phyloP scores from a whole-genome alignment of 2,329 filamentous ascomycete genomes.

The Botrytis hyacinthi region DNA sequence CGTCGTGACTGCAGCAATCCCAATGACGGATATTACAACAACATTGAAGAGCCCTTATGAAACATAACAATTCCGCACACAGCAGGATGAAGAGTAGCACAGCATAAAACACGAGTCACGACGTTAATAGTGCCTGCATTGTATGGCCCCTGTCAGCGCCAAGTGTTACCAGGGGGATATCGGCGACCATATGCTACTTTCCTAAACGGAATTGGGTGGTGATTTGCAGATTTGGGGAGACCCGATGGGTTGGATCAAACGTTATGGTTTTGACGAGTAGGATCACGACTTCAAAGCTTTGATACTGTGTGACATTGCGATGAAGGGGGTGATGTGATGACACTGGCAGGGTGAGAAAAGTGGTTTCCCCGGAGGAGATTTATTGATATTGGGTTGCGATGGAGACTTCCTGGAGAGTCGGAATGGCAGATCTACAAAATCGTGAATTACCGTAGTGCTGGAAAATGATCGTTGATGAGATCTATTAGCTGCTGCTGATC shows the following conservation, averaged over 20 bases:
- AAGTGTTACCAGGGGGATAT: slow-evolving; percentile 13
- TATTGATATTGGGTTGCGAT: slow-evolving; percentile 12
- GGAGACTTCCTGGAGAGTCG: neutral
- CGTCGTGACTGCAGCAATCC: slow-evolving; percentile 1
- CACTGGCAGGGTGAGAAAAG: neutral
- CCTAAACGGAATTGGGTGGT: neutral
- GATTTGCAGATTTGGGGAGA: slow-evolving; percentile 7
- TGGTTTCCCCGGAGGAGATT: neutral
- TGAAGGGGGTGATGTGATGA: neutral
- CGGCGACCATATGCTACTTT: slow-evolving; percentile 17
- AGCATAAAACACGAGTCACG: slow-evolving; percentile 15
- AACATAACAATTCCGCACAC: neutral
- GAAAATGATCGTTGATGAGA: slow-evolving; percentile 1
- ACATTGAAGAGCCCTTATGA: neutral
- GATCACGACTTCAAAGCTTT: neutral
- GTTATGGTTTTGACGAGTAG: slow-evolving; percentile 9
- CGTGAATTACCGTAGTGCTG: slow-evolving; percentile 2
- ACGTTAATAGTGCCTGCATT: neutral
- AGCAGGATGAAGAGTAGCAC: neutral
- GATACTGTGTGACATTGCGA: neutral
- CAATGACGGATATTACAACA: slow-evolving; percentile 2
- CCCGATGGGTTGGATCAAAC: slow-evolving; percentile 21
- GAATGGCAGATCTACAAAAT: neutral
- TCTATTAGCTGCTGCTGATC: neutral
- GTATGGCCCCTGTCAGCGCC: slow-evolving; percentile 3